phyloP scores from a whole-genome alignment of 1,139 yeast genomes.

The Tardiomyces depauwii region DNA sequence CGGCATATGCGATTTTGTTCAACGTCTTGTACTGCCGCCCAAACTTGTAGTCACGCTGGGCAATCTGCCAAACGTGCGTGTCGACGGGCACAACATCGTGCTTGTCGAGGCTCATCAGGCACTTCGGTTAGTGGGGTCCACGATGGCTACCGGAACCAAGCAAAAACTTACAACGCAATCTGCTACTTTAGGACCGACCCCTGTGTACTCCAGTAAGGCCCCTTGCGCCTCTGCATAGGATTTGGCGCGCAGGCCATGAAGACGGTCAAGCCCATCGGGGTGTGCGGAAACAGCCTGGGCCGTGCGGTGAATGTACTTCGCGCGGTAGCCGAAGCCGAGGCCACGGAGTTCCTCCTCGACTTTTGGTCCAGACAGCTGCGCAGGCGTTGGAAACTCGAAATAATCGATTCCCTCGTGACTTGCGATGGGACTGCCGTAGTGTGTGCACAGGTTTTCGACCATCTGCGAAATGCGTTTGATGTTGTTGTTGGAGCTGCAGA shows the following conservation, averaged over 20 bases:
- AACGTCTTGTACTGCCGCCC: conserved; percentile 34
- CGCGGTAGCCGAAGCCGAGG: conserved; percentile 85
- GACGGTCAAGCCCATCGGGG: conserved; percentile 15
- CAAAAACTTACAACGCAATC: conserved; percentile 49
- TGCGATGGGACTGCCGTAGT: conserved; percentile 58
- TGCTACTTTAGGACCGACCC: conserved; percentile 98
- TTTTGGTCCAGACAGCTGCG: conserved; percentile 32
- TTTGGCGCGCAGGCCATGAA: conserved; percentile 29
- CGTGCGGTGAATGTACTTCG: conserved; percentile 74
- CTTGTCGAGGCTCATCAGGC: conserved; percentile 84
- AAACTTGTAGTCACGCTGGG: conserved; percentile 66
- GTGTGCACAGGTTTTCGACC: conserved; percentile 69
- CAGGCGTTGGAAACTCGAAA: conserved; percentile 67
- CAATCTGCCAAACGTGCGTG: conserved; percentile 92
- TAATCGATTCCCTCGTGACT: conserved; percentile 46
- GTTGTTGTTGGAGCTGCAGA: conserved; percentile 93
- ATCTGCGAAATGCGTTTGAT: conserved; percentile 87
- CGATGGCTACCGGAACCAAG: no score
- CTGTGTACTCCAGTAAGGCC: conserved; percentile 55
- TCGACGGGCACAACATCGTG: conserved; percentile 90
- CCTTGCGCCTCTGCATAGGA: conserved; percentile 52
- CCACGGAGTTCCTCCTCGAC: conserved; percentile 37
- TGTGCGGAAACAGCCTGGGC: conserved; percentile 39
- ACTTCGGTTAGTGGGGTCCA: conserved; percentile 16
- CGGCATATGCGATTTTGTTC: conserved; percentile 48